Evolutionary conservation across 345 rosid species (phyloP).

Genomic region (Sonneratia alba): DNA sequence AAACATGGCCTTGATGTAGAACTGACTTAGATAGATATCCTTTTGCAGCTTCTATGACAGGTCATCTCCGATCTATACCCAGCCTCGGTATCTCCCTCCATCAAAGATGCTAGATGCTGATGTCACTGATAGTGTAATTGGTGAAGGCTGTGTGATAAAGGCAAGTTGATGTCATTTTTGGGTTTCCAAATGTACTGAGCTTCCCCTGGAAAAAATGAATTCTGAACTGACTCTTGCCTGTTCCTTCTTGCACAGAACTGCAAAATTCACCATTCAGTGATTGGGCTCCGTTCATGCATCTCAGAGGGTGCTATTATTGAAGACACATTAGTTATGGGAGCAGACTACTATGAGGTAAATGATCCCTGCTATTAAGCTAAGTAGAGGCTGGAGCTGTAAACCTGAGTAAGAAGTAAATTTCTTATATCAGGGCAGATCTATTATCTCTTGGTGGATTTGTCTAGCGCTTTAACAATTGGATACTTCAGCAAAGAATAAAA

Average conservation of each 20-base stretch:
- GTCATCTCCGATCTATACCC: conserved; percentile 91
- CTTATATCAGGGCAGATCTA: no score
- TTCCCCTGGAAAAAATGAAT: neutral
- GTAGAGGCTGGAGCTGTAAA: no score
- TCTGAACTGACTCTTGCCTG: neutral
- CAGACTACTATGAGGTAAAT: conserved; percentile 85
- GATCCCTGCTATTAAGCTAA: neutral
- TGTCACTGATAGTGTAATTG: conserved; percentile 90
- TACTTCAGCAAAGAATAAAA: no score
- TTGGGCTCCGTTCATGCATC: conserved; percentile 93
- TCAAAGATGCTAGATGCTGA: conserved; percentile 98
- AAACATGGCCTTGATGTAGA: neutral
- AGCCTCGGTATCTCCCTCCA: conserved; percentile 92
- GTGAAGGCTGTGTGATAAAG: conserved; percentile 97
- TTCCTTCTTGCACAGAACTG: conserved; percentile 47
- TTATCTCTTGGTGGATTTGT: no score
- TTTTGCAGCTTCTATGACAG: conserved; percentile 81
- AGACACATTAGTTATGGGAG: conserved; percentile 89
- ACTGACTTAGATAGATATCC: conserved; percentile 1
- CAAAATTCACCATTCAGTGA: conserved; percentile 86
- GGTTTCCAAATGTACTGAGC: neutral
- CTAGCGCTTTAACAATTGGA: no score
- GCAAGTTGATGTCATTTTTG: conserved; percentile 17
- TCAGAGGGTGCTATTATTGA: conserved; percentile 93
- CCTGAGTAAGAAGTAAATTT: no score